These are phyloP conservation scores for Dipteronia sinensis DNA, from an alignment of 345 rosid species.

Conservation along the genomic window DNA sequence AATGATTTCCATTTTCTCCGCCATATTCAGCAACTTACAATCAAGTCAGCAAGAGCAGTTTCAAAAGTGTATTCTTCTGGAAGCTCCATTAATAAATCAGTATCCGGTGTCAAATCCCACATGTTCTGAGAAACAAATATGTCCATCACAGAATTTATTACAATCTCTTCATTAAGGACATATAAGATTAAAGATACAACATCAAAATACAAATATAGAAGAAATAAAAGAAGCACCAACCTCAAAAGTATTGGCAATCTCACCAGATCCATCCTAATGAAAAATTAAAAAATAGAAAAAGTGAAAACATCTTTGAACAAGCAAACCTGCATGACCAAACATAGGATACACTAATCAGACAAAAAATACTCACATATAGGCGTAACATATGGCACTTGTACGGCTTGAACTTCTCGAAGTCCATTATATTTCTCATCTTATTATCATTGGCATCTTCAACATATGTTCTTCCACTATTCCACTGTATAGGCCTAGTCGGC, in stretches of 20 bases:
- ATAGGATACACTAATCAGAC: conserved; percentile 9
- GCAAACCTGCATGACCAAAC: neutral
- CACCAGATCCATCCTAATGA: conserved; percentile 59
- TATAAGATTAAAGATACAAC: neutral
- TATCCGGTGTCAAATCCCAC: conserved; percentile 85
- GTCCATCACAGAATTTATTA: neutral
- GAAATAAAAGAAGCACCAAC: conserved; percentile 27
- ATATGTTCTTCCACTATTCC: conserved; percentile 30
- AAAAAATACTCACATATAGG: conserved; percentile 47
- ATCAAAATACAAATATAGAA: neutral
- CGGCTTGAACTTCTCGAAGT: conserved; percentile 41
- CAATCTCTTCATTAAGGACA: neutral
- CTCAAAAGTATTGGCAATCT: conserved; percentile 45
- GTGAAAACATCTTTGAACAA: neutral
- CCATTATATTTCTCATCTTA: conserved; percentile 21
- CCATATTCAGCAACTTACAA: conserved; percentile 40
- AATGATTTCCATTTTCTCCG: neutral
- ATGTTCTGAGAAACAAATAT: conserved; percentile 48
- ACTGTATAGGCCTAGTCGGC: conserved; percentile 29
- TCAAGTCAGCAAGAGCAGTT: conserved; percentile 75
- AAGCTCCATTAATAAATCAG: conserved; percentile 53
- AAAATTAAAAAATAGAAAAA: neutral
- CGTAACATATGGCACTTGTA: conserved; percentile 43
- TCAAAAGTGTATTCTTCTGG: conserved; percentile 70
- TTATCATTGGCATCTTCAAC: conserved; percentile 42